Base-by-base conservation (phyloP, 1,284 basidiomycete species). In the Volvariella surrecta region DNA sequence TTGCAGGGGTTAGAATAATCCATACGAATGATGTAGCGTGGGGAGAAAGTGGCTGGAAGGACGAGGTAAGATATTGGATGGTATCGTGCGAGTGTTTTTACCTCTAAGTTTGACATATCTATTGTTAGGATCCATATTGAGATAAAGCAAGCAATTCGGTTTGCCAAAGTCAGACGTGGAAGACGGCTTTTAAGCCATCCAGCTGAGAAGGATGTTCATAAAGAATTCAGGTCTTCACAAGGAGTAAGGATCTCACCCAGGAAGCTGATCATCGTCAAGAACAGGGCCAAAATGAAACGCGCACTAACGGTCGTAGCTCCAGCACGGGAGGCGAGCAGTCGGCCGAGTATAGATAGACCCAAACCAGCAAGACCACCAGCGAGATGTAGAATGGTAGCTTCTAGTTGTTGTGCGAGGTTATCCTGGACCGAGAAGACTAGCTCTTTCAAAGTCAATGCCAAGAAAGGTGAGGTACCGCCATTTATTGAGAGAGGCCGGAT, bases 361-460 rank as follows among this genome's bases (percentile, higher is more conserved):
- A 73, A 64, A 4, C 64, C 70, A 13, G 60, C 37, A 0, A 73
- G 45, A 4, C 67, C 71, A 6, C 73, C 71, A 3, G 60, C 54
- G 17, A 70, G 58, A 47, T 73, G 70, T 20, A 74, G 58, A 13
- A 69, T 52, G 3, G 67, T 67, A 1, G 61, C 58, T 52, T 74
- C 73, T 2, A 74, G 52, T 51, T 75, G 71, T 50, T 74, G 70
- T 0, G 71, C 64, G 10, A 73, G 60, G 49, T 61, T 68, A 38
- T 67, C 64, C 47, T 74, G 70, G 0, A 67, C 64, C 7, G 66
- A 64, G 51, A 74, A 74, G 31, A 71, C 63, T 4, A 73, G 62
- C 46, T 73, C 71, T 47, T 74, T 73, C 20, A 73, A 48, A 1
- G 67, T 62, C 3, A 73, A 56, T 3, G 67, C 64, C 1, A 73